Evolutionary conservation across 371 early-diverging fungal species (phyloP).

Genomic region (Haplosporangium sp.): DNA sequence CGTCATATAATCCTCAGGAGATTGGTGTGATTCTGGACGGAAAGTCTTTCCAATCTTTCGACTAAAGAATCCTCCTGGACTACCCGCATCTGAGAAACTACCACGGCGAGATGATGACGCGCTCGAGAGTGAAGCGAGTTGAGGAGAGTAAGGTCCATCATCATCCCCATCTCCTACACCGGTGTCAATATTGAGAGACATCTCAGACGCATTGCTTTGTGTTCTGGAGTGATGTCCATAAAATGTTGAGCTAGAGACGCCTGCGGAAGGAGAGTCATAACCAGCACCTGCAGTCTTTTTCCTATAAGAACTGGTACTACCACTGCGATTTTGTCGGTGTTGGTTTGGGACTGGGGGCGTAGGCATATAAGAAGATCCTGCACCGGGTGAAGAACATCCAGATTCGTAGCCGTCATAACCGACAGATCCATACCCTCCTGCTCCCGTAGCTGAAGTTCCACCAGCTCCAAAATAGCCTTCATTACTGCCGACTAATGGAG

Average conservation of each 20-base stretch:
- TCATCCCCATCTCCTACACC: conserved; percentile 6
- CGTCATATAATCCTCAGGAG: conserved; percentile 25
- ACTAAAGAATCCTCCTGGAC: conserved; percentile 19
- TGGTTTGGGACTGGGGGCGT: conserved; percentile 23
- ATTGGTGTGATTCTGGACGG: conserved; percentile 32
- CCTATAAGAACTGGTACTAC: conserved; percentile 1
- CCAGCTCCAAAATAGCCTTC: conserved; percentile 19
- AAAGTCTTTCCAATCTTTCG: conserved; percentile 27
- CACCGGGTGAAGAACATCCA: conserved; percentile 25
- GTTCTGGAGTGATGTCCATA: conserved; percentile 30
- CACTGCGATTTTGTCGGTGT: conserved; percentile 20
- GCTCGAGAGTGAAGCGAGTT: conserved; percentile 29
- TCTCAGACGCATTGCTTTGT: conserved; percentile 38
- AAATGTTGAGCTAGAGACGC: conserved; percentile 28
- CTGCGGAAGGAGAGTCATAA: conserved; percentile 28
- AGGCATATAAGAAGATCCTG: conserved; percentile 8
- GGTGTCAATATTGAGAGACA: conserved; percentile 34
- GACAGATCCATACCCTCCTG: conserved; percentile 18
- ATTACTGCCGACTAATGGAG: conserved; percentile 16
- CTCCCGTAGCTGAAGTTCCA: background rate
- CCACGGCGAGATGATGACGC: conserved; percentile 29
- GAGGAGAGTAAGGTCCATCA: conserved; percentile 20
- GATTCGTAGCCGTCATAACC: conserved; percentile 40
- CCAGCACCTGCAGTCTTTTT: conserved; percentile 4
- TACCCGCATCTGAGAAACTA: conserved; percentile 18